Evolutionary conservation across 179 eudicot species (phyloP).

Genomic region (Nepenthes alata): DNA sequence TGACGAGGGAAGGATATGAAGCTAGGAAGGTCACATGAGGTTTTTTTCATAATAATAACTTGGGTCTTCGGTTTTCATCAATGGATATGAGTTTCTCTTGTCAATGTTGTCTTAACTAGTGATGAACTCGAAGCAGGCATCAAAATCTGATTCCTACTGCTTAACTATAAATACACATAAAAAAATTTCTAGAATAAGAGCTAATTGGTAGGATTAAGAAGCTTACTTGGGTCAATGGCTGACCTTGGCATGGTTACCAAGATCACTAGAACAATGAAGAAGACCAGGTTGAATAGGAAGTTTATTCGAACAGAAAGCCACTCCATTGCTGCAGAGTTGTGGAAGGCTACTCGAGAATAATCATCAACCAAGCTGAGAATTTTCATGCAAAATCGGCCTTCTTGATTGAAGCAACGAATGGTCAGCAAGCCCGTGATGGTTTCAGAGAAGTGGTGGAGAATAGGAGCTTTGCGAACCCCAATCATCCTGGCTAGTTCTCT

Average conservation of each 20-base stretch:
- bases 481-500: constrained; percentile 83
- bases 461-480: constrained; percentile 63
- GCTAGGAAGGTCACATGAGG: too few relatives aligned
- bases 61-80: too few relatives aligned
- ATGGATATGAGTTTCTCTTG: too few relatives aligned
- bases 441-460: constrained; percentile 78
- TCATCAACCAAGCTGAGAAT: constrained; percentile 44
- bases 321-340: constrained; percentile 83
- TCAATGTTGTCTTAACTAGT: too few relatives aligned
- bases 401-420: constrained; percentile 74
- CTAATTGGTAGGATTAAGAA: background rate
- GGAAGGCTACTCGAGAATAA: constrained; percentile 66
- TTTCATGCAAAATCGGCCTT: constrained; percentile 43
- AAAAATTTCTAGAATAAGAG: background rate
- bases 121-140: background rate
- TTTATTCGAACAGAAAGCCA: constrained; percentile 76
- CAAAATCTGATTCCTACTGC: background rate
- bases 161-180: background rate
- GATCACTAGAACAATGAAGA: constrained; percentile 60
- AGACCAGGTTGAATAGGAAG: constrained; percentile 63
- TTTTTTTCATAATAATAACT: too few relatives aligned
- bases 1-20: too few relatives aligned
- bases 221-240: constrained; percentile 76
- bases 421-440: constrained; percentile 55
- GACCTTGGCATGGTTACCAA: constrained; percentile 67